phyloP scores from a whole-genome alignment of 2,329 filamentous ascomycete genomes.

The Drechslerella coelobrocha region DNA sequence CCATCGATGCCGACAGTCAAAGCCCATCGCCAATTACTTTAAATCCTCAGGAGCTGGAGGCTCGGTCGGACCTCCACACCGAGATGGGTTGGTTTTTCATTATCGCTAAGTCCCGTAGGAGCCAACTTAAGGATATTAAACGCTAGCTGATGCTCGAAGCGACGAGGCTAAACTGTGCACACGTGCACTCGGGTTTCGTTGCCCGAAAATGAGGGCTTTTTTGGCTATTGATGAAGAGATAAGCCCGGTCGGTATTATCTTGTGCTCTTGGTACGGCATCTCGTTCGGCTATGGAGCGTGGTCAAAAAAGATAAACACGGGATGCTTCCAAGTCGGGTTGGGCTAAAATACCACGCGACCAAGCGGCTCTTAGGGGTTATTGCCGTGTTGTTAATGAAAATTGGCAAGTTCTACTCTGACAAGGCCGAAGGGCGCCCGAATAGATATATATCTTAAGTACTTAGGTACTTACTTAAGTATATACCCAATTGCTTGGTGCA shows the following conservation, averaged over 20 bases:
- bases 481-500: too few relatives aligned
- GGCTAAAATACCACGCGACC: conserved; percentile 21
- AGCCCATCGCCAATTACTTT: background rate
- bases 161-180: background rate
- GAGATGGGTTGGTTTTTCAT: background rate
- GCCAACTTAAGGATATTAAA: background rate
- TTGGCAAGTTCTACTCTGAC: background rate
- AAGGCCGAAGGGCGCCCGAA: too few relatives aligned
- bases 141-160: background rate
- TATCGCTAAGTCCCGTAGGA: background rate
- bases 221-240: conserved; percentile 19
- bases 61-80: background rate
- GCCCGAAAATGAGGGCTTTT: conserved; percentile 35
- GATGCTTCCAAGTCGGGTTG: background rate
- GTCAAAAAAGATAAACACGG: too few relatives aligned
- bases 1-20: background rate
- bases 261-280: conserved; percentile 31
- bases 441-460: too few relatives aligned
- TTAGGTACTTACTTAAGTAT: too few relatives aligned
- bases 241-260: conserved; percentile 37
- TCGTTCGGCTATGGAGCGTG: conserved; percentile 26
- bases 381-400: background rate
- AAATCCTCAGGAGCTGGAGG: conserved; percentile 11
- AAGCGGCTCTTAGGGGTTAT: background rate
- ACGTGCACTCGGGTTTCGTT: conserved; percentile 18